A percentile compares a stretch with the other conserved stretches of the same genome.
These are phyloP conservation scores for Emydomyces testavorans DNA, from an alignment of 2,329 filamentous ascomycete species.

Conservation along the genomic window DNA sequence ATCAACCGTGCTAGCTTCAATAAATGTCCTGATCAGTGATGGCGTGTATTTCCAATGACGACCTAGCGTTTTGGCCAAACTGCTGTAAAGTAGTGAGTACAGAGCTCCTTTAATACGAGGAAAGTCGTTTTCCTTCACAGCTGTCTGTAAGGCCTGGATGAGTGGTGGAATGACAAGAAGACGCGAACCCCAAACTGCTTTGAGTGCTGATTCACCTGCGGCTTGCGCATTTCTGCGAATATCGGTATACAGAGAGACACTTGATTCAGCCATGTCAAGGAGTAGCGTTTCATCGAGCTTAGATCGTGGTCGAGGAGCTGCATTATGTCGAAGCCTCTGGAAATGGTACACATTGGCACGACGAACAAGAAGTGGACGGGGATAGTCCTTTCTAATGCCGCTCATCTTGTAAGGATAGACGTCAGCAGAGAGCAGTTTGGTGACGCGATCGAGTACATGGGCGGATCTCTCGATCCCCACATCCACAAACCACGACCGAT, in stretches of 20 bases:
- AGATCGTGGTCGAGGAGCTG: constrained; percentile 73
- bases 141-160: constrained; percentile 63
- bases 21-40: constrained; percentile 77
- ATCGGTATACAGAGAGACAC: constrained; percentile 84
- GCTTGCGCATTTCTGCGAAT: constrained; percentile 89
- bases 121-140: constrained; percentile 68
- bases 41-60: constrained; percentile 94
- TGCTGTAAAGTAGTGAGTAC: constrained; percentile 82
- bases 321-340: constrained; percentile 87
- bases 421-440: constrained; percentile 73
- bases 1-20: constrained; percentile 78
- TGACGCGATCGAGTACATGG: constrained; percentile 78
- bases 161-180: constrained; percentile 84
- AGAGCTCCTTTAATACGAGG: constrained; percentile 89
- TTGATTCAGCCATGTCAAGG: constrained; percentile 78
- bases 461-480: constrained; percentile 93
- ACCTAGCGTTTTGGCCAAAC: constrained; percentile 72
- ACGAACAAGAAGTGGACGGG: constrained; percentile 79
- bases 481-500: constrained; percentile 93
- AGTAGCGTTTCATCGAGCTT: constrained; percentile 78
- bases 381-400: constrained; percentile 82
- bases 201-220: constrained; percentile 84
- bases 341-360: constrained; percentile 91
- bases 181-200: constrained; percentile 76
- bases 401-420: constrained; percentile 89